Conservation (phyloP, 2,329 filamentous ascomycete genomes). For the Tolypocladium ovalisporum region DNA sequence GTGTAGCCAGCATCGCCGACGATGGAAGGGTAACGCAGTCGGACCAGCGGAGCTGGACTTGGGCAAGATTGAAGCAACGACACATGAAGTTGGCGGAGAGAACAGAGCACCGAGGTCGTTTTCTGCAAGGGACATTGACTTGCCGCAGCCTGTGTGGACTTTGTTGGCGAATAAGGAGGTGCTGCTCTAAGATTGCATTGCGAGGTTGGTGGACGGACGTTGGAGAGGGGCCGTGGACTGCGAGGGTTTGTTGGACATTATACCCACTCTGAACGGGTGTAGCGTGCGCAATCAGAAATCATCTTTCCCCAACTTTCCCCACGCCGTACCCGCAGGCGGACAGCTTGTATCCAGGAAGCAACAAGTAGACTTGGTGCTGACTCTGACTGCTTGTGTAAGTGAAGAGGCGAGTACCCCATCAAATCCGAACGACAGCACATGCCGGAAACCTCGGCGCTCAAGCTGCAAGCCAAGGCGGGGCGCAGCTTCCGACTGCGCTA, state of each 20-base stretch:
- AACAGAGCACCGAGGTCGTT: background rate
- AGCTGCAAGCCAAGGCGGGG: background rate
- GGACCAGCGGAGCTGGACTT: background rate
- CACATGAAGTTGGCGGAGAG: background rate
- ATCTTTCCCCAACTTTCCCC: too few species aligned
- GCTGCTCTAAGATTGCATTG: background rate
- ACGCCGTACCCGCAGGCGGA: background rate
- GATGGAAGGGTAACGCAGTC: background rate
- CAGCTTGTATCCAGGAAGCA: background rate
- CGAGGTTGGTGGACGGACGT: background rate
- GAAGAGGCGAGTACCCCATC: background rate
- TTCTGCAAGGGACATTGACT: background rate
- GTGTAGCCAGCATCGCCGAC: background rate
- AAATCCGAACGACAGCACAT: background rate
- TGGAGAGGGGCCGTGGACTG: background rate
- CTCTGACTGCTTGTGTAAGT: background rate
- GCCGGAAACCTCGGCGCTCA: background rate
- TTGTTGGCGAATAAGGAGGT: background rate
- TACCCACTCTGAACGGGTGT: background rate
- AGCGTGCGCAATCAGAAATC: too few species aligned
- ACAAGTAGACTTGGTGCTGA: background rate
- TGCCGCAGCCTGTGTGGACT: background rate
- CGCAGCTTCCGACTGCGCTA: background rate
- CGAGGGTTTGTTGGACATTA: too few species aligned
- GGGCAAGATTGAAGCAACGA: background rate